phyloP scores from a whole-genome alignment of 805 yeast genomes.

The Saccharomyces mikatae region DNA sequence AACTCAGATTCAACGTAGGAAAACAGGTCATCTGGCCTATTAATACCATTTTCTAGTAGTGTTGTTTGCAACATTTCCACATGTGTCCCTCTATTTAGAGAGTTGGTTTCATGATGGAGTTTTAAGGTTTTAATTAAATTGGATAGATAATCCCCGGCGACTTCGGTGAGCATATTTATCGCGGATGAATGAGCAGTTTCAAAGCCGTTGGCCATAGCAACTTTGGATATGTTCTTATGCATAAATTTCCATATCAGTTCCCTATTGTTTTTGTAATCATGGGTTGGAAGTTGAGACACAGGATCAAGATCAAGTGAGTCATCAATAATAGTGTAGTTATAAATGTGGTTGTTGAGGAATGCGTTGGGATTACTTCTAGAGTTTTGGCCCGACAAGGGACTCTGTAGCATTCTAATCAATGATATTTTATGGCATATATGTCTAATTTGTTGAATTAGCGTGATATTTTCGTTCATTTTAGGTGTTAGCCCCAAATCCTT shows the following conservation, averaged over 20 bases:
- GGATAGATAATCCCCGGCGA: conserved; percentile 72
- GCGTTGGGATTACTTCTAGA: conserved; percentile 14
- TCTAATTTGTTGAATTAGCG: conserved; percentile 79
- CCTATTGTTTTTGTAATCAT: conserved; percentile 47
- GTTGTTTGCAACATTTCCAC: conserved; percentile 50
- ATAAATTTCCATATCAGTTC: conserved; percentile 59
- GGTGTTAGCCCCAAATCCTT: conserved; percentile 50
- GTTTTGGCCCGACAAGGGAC: conserved; percentile 16
- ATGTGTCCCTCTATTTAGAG: conserved; percentile 27
- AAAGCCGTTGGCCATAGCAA: conserved; percentile 88
- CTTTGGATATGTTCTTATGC: conserved; percentile 61
- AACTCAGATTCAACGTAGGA: conserved; percentile 67
- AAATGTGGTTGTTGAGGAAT: conserved; percentile 17
- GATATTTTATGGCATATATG: conserved; percentile 83
- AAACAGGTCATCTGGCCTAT: conserved; percentile 67
- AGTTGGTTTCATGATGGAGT: conserved; percentile 57
- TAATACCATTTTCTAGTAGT: conserved; percentile 78
- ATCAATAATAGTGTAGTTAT: conserved; percentile 38
- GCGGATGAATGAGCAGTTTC: conserved; percentile 77
- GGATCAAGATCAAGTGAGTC: conserved; percentile 73
- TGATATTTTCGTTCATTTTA: conserved; percentile 56
- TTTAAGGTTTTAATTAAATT: conserved; percentile 67
- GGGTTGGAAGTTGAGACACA: conserved; percentile 63
- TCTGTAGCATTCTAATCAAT: conserved; percentile 80
- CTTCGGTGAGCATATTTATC: conserved; percentile 66